A percentile compares a stretch with the other conserved stretches of the same genome.
Conservation (phyloP, 192 early-diverging fungal species). For the Funneliformis mosseae region DNA sequence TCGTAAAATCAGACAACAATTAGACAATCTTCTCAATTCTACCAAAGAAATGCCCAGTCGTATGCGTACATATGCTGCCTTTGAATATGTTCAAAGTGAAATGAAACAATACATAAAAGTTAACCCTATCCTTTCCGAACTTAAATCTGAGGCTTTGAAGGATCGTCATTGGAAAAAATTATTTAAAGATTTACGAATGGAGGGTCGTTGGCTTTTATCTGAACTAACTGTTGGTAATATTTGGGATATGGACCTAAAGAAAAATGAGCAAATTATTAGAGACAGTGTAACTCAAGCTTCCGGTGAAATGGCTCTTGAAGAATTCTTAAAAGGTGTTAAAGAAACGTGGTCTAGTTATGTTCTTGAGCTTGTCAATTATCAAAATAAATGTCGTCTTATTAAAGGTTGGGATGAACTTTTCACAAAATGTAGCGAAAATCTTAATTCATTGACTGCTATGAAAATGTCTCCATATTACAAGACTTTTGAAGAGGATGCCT, state of each 20-base stretch:
- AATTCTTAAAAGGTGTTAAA: constrained; percentile 89
- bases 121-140: constrained; percentile 78
- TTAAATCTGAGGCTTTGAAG: constrained; percentile 95
- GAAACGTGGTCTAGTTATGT: constrained; percentile 93
- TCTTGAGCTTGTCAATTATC: constrained; percentile 95
- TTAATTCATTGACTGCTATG: constrained; percentile 96
- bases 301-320: constrained; percentile 99
- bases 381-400: constrained; percentile 96
- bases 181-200: constrained; percentile 79
- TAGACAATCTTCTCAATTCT: constrained; percentile 78
- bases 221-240: constrained; percentile 94
- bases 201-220: constrained; percentile 65
- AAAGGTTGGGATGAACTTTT: constrained; percentile 99
- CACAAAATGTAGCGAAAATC: constrained; percentile 92
- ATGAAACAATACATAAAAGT: constrained; percentile 79
- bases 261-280: constrained; percentile 82
- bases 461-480: constrained; percentile 97
- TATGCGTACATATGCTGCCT: constrained; percentile 97
- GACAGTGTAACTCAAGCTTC: constrained; percentile 92
- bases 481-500: constrained; percentile 97
- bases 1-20: constrained; percentile 84
- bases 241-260: constrained; percentile 91
- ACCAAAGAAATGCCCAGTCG: constrained; percentile 95
- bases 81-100: constrained; percentile 89
- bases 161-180: constrained; percentile 98